Evolutionary conservation across 2,329 filamentous ascomycete genomes (phyloP).

Genomic region (Monilinia fructicola): DNA sequence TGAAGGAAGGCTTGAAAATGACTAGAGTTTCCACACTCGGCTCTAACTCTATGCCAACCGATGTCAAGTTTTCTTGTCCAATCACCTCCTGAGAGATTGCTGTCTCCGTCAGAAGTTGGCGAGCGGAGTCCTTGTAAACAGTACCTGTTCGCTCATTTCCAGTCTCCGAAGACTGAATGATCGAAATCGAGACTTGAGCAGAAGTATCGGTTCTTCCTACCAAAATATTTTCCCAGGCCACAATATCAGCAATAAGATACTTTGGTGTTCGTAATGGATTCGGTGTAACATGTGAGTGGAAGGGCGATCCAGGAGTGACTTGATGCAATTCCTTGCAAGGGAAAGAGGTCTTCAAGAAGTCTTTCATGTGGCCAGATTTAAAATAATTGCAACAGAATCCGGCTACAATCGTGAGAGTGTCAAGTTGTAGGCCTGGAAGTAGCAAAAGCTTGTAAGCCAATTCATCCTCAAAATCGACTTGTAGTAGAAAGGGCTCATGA

Average conservation of each 20-base stretch:
- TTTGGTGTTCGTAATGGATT: too few relatives aligned
- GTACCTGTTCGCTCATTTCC: neutral
- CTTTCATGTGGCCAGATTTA: neutral
- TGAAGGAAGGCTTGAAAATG: constrained; percentile 4
- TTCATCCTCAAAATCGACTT: neutral
- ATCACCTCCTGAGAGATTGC: neutral
- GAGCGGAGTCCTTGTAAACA: neutral
- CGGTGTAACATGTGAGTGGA: neutral
- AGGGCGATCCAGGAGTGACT: neutral
- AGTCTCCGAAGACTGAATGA: neutral
- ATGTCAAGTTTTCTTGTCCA: neutral
- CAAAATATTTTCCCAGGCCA: neutral
- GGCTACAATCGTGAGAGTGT: neutral
- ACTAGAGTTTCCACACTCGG: neutral
- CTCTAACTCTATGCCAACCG: neutral
- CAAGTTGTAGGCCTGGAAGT: neutral
- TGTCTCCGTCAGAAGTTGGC: neutral
- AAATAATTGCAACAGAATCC: neutral
- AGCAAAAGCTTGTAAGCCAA: neutral
- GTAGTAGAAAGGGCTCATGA: neutral
- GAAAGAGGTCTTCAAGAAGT: neutral
- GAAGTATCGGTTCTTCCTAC: neutral
- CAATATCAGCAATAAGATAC: neutral
- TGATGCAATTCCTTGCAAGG: neutral
- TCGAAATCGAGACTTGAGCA: neutral